Evolutionary conservation across 1,139 yeast species (phyloP), one percentile per base, ranked within the genome.

Genomic region (Pichia sp.): DNA sequence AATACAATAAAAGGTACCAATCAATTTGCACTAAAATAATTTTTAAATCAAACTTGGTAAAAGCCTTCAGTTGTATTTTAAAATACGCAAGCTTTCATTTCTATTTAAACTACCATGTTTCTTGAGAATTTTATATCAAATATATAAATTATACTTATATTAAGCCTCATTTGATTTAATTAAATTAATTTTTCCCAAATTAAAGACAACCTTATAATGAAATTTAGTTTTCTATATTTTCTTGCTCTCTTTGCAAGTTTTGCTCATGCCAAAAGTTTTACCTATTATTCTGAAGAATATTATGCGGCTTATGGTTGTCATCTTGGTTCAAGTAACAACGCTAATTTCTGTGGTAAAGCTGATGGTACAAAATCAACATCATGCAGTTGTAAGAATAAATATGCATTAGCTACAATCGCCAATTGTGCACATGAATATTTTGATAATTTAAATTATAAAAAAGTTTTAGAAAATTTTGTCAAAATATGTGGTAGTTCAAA

Each of bases 281-380:
- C 35, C 11, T 25, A 34, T 2, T 58, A 56, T 32, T 38, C 53
- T 3, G 45, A 57, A 2, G 46, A 37, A 1, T 58, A 59, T 9
- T 58, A 46, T 41, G 43, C 42, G 2, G 64, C 62, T 8, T 44
- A 48, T 43, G 69, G 67, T 2, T 73, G 78, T 61, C 54, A 60
- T 26, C 46, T 56, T 0, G 60, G 64, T 9, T 41, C 72, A 39
- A 65, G 67, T 40, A 53, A 50, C 2, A 69, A 64, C 1, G 59
- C 61, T 3, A 66, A 61, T 41, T 70, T 65, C 50, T 62, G 65
- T 37, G 71, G 66, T 45, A 45, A 32, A 26, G 7, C 44, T 5
- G 49, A 46, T 30, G 28, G 25, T 2, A 51, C 55, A 48, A 51
- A 49, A 30, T 44, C 66, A 1, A 70, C 58, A 40, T 56, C 56